Base-by-base conservation (phyloP, 2,329 filamentous ascomycete species). In the Lasiodiplodia sp. region DNA sequence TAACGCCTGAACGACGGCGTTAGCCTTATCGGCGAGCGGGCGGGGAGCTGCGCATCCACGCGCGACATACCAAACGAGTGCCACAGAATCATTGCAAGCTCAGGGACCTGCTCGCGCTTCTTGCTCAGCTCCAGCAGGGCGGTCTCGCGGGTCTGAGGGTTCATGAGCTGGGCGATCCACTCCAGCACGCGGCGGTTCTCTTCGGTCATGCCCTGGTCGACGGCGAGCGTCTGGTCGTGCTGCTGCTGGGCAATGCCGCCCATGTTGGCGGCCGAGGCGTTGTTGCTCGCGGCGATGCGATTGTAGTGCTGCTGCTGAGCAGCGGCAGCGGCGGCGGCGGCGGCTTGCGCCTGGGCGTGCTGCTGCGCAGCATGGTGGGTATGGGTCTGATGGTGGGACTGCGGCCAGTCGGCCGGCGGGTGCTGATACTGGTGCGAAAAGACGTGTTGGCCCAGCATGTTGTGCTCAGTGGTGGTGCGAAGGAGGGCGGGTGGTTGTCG, bases 81-180 rank as follows among this genome's bases (percentile, higher is more conserved):
- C 96, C 96, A 99, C 71, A 99, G 85, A 70, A 99, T 97, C 75
- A 99, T 85, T 57, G 96, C 96, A 69, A 99, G 85, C 83, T 99
- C 96, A 0, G 96, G 95, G 18, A 99, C 96, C 81, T 98, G 96
- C 82, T 99, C 96, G 68, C 96, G 87, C 87, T 99, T 99, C 86
- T 99, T 99, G 83, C 95, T 98, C 64, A 99, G 86, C 81, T 99
- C 96, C 76, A 99, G 86, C 67, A 99, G 86, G 62, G 96, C 96
- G 4, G 93, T 91, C 83, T 98, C 96, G 71, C 96, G 88, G 34
- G 94, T 94, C 74, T 87, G 89, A 72, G 94, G 92, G 79, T 94
- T 95, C 77, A 98, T 87, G 69, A 97, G 86, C 79, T 97, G 94
- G 67, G 94, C 93, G 71, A 97, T 96, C 86, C 93, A 97, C 71